Evolutionary conservation across 2,329 filamentous ascomycete species (phyloP), one percentile per base, ranked within the genome.

Genomic region (Podosphaera leucotricha): DNA sequence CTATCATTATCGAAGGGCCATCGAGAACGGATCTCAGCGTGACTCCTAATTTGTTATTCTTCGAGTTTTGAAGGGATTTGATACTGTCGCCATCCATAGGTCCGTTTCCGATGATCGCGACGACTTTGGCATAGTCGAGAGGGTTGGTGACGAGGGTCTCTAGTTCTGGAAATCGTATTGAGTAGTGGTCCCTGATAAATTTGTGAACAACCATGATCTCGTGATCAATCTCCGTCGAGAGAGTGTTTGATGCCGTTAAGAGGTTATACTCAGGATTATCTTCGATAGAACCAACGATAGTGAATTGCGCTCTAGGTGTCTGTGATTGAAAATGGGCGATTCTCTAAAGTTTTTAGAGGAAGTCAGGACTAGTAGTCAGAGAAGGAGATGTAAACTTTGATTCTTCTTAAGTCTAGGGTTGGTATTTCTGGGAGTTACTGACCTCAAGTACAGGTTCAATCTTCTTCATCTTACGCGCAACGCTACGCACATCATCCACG

Each of bases 171-270:
- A 95, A 98, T 48, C 87, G 75, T 16, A 80, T 71, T 8, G 86
- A 93, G 64, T 98, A 98, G 62, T 94, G 84, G 56, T 98, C 90
- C 55, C 87, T 75, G 47, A 94, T 84, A 60, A 84, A 92, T 63
- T 98, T 98, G 67, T 98, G 90, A 19, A 95, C 82, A 6, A 90
- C 71, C 28, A 81, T 80, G 39, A 95, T 81, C 60, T 95, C 87
- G 57, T 82, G 83, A 53, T 93, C 86, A 52, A 95, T 94, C 49
- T 81, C 80, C 5, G 87, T 92, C 0, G 90, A 92, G 6, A 92
- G 70, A 20, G 78, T 80, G 58, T 93, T 93, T 15, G 85, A 85
- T 58, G 90, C 77, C 28, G 83, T 92, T 46, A 93, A 64, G 30
- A 93, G 73, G 60, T 83, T 76, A 61, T 92, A 93, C 59, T 92